Base-by-base conservation (phyloP, 1,284 basidiomycete genomes). In the Schizophyllum commune region DNA sequence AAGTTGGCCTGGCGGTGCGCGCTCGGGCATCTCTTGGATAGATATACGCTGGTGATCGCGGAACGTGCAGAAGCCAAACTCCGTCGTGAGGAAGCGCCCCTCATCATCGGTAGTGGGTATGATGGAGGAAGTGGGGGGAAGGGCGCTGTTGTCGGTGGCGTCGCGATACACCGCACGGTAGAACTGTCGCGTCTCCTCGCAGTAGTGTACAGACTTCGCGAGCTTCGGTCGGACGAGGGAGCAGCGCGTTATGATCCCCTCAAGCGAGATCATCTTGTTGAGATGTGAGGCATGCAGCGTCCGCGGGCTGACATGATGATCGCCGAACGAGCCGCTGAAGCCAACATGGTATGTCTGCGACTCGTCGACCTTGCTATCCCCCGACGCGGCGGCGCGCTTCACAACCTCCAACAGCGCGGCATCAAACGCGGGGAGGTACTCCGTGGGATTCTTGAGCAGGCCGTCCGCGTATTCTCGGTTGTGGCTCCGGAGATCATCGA, bases 21-120 rank as follows among this genome's bases (percentile, higher is more conserved):
- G 86, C 75, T 99, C 97, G 0, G 97, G 97, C 96, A 99, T 99
- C 73, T 99, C 97, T 75, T 99, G 97, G 65, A 99, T 98, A 71
- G 89, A 94, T 71, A 99, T 94, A 66, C 94, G 88, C 76, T 99
- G 97, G 75, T 98, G 93, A 75, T 99, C 97, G 62, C 93, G 84
- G 80, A 97, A 99, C 5, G 90, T 86, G 70, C 92, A 94, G 65
- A 91, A 81, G 11, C 97, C 97, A 71, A 89, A 99, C 77, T 99
- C 97, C 70, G 91, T 98, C 70, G 95, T 84, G 56, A 99, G 79
- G 5, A 86, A 79, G 70, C 89, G 86, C 1, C 94, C 94, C 61
- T 95, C 90, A 56, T 95, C 94, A 71, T 99, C 96, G 55, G 88
- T 88, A 72, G 94, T 91, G 0, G 97, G 97, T 33, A 91, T 90